Evolutionary conservation across 1,284 basidiomycete species (phyloP), one percentile per base, ranked within the genome.

Genomic region (Cutaneotrichosporon cavernicola): DNA sequence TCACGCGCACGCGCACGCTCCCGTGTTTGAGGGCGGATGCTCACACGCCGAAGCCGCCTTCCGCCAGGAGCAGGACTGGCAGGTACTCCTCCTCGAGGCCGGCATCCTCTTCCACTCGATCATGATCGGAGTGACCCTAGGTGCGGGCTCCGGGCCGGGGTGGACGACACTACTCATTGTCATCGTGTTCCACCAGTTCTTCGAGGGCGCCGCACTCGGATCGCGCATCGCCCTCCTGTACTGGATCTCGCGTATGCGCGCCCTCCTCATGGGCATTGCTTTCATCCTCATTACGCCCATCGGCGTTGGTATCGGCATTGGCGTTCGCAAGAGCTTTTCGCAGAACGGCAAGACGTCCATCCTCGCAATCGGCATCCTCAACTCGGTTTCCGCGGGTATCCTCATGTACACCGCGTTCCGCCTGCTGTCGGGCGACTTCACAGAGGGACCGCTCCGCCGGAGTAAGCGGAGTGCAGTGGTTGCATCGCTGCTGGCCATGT

Each of bases 91-190:
- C 18, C 73, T 82, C 34, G 81, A 83, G 60, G 78, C 76, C 0
- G 82, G 82, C 38, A 82, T 83, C 68, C 75, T 82, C 65, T 82
- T 83, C 72, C 55, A 60, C 56, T 60, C 56, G 2, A 68, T 72
- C 65, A 72, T 70, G 69, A 72, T 70, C 32, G 69, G 71, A 10
- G 66, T 72, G n/a, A 69, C 69, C 6, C 66, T 70, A 56, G 70
- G 70, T 31, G 69, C 70, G 3, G 69, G 68, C 14, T 65, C 68
- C 4, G 70, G 70, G 8, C 47, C 56, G 0, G 72, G 70, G 21
- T 73, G 69, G 69, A 68, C 65, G 10, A 71, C 72, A n/a, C 63
- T 70, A 2, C 60, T 72, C 14, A 68, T 71, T 40, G 72, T 69
- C 21, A 65, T 76, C 57, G 66, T 76, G 18, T 76, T 76, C 67